phyloP scores from a whole-genome alignment of 495 filamentous ascomycete species.

The Podospora pseudocomata region DNA sequence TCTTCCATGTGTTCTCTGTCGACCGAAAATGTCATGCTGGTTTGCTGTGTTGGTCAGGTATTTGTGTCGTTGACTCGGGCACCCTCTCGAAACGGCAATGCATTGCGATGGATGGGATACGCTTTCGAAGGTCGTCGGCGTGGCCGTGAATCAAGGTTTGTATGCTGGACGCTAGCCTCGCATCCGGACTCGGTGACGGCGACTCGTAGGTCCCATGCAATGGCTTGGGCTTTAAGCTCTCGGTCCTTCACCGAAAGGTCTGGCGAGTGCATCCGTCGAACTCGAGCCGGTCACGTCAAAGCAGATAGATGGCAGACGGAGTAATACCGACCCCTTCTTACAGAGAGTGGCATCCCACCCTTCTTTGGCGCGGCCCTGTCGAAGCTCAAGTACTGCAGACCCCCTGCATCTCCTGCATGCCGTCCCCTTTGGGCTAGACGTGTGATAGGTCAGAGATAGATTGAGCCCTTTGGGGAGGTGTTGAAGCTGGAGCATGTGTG shows the following conservation, averaged over 20 bases:
- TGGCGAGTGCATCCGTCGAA: not conserved
- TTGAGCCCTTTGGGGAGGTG: constrained; percentile 4
- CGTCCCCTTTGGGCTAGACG: not conserved
- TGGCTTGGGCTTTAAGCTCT: not conserved
- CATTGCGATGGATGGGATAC: not conserved
- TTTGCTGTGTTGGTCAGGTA: not conserved
- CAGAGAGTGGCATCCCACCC: not conserved
- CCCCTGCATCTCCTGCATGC: not conserved
- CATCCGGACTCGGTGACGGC: not conserved
- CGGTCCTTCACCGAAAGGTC: not conserved
- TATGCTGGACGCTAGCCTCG: not conserved
- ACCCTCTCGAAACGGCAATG: not conserved
- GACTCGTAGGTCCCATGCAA: not conserved
- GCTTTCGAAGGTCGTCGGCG: not conserved
- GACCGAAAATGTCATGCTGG: too few species aligned
- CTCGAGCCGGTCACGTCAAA: not conserved
- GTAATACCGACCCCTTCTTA: constrained; percentile 1
- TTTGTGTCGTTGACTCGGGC: not conserved
- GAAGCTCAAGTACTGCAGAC: constrained; percentile 7
- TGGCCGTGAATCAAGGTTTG: not conserved
- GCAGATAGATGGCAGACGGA: not conserved
- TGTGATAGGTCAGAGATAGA: constrained; percentile 11
- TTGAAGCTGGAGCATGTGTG: constrained; percentile 5
- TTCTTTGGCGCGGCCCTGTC: not conserved
- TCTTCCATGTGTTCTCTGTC: not conserved